These are phyloP conservation scores for Helianthus annuus DNA, from an alignment of 129 eudicot genomes.

Conservation along the genomic window DNA sequence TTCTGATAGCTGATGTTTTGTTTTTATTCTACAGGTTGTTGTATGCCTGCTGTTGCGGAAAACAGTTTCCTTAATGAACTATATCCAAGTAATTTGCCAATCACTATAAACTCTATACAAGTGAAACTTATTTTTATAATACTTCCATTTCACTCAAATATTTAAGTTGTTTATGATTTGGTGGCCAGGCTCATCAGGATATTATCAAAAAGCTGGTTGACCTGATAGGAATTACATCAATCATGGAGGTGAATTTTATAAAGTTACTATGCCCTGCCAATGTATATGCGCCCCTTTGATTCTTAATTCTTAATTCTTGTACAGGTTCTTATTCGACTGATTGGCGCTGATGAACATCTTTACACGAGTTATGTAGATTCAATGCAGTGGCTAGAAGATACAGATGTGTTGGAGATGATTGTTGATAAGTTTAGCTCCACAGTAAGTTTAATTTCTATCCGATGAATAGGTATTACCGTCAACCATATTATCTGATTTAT, in stretches of 20 bases:
- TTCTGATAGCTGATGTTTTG: slow-evolving; percentile 20
- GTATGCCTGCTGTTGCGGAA: slow-evolving; percentile 84
- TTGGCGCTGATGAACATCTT: slow-evolving; percentile 96
- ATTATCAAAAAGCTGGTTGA: slow-evolving; percentile 82
- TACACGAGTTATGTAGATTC: slow-evolving; percentile 62
- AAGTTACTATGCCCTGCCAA: neutral
- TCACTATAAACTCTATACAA: neutral
- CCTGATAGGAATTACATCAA: slow-evolving; percentile 88
- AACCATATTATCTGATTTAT: neutral
- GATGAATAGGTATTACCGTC: neutral
- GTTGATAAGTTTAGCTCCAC: slow-evolving; percentile 90
- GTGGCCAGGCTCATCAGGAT: slow-evolving; percentile 74
- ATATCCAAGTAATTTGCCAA: slow-evolving; percentile 64
- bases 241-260: slow-evolving; percentile 78
- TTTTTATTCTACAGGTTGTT: slow-evolving; percentile 61
- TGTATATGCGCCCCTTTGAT: slow-evolving; percentile 20
- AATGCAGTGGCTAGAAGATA: slow-evolving; percentile 90
- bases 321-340: slow-evolving; percentile 94
- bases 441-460: slow-evolving; percentile 48
- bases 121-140: neutral
- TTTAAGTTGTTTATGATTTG: slow-evolving; percentile 14
- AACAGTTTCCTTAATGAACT: slow-evolving; percentile 83
- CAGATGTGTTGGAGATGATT: slow-evolving; percentile 86
- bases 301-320: slow-evolving; percentile 17
- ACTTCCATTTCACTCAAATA: slow-evolving; percentile 1